Conservation (phyloP, 441 rosid species). For the Erysimum pusillum region DNA sequence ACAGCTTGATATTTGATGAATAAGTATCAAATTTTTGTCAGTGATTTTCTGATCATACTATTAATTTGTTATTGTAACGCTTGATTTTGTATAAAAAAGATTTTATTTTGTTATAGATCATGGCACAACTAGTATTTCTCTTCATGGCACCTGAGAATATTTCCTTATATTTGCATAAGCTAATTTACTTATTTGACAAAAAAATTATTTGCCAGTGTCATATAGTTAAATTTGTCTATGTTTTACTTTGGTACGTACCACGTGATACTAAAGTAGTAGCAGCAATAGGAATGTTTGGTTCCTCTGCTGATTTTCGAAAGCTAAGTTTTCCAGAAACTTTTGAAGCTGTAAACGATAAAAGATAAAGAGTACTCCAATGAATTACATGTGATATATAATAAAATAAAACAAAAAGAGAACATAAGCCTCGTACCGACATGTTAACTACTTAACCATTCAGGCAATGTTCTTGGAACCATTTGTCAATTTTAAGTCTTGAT, state of each 20-base stretch:
- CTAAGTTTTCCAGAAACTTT: neutral
- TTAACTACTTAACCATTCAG: neutral
- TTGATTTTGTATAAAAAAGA: too few relatives aligned
- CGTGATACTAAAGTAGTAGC: neutral
- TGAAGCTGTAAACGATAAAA: neutral
- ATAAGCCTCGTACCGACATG: neutral
- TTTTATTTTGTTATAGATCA: too few relatives aligned
- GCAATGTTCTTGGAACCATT: slow-evolving; percentile 1
- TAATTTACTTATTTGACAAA: neutral
- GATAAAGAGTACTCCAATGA: neutral
- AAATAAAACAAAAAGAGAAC: neutral
- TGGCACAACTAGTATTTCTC: neutral
- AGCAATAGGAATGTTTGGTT: neutral
- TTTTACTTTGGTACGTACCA: neutral
- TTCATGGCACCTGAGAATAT: neutral
- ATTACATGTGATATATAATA: too few relatives aligned
- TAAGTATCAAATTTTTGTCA: too few relatives aligned
- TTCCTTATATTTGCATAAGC: neutral
- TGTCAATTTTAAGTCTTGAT: neutral
- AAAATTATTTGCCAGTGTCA: neutral
- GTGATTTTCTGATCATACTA: too few relatives aligned
- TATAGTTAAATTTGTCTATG: neutral
- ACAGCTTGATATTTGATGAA: neutral
- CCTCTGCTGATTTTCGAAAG: neutral
- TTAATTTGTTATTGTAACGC: too few relatives aligned